phyloP scores from a whole-genome alignment of 345 rosid genomes.

The Acer negundo region DNA sequence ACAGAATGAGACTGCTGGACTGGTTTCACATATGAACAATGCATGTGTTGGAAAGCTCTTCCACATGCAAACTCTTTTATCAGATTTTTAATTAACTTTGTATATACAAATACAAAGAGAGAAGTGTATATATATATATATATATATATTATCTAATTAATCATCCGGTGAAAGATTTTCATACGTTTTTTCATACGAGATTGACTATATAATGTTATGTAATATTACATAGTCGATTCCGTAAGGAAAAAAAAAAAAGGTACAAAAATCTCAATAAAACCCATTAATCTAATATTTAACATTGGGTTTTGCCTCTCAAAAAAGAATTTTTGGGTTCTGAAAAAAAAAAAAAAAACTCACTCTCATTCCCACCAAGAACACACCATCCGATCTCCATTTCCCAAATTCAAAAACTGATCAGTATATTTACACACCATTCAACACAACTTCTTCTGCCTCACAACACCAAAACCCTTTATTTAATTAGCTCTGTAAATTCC shows the following conservation, averaged over 20 bases:
- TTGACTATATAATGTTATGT: too few species aligned
- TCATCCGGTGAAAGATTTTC: too few species aligned
- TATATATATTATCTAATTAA: too few species aligned
- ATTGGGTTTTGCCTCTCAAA: not conserved
- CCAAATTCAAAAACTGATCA: slow-evolving; percentile 8
- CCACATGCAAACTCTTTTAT: slow-evolving; percentile 6
- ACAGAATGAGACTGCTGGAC: not conserved
- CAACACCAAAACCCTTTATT: too few species aligned
- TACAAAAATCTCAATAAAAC: too few species aligned
- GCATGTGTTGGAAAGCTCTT: slow-evolving; percentile 10
- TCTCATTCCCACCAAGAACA: not conserved
- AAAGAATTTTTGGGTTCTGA: slow-evolving; percentile 11
- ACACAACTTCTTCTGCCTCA: not conserved
- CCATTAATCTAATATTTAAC: too few species aligned
- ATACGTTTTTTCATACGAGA: too few species aligned
- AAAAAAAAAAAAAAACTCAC: not conserved
- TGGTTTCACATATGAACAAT: slow-evolving; percentile 6
- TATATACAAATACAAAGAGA: too few species aligned
- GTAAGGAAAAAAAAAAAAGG: too few species aligned
- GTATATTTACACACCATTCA: not conserved
- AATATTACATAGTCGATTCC: too few species aligned
- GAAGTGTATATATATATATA: too few species aligned
- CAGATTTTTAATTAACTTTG: not conserved
- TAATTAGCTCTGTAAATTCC: not conserved
- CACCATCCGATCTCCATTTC: slow-evolving; percentile 8